A percentile compares a stretch with the other conserved stretches of the same genome.
phyloP scores from a whole-genome alignment of 2,329 filamentous ascomycete genomes.

The Coniella lustricola region DNA sequence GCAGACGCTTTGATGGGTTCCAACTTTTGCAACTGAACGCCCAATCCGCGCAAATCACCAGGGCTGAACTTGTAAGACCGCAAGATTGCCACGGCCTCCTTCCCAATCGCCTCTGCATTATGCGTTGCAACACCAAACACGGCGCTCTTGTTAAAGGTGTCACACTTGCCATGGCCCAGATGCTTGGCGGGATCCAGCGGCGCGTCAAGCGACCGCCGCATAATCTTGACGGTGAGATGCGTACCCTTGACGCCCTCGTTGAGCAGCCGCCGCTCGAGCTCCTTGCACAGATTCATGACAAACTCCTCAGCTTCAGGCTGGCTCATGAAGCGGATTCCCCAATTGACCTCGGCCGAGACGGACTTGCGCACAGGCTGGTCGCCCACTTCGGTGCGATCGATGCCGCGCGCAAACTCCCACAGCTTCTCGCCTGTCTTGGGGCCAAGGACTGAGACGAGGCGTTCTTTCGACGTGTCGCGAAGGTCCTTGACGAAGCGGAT shows the following conservation, averaged over 20 bases:
- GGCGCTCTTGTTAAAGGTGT: slow-evolving; percentile 84
- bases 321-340: slow-evolving; percentile 91
- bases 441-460: slow-evolving; percentile 64
- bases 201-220: slow-evolving; percentile 79
- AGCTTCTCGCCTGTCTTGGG: slow-evolving; percentile 90
- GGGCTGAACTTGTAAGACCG: slow-evolving; percentile 77
- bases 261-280: slow-evolving; percentile 71
- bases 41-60: slow-evolving; percentile 86
- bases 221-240: slow-evolving; percentile 89
- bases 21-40: slow-evolving; percentile 88
- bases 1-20: slow-evolving; percentile 62
- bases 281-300: slow-evolving; percentile 73
- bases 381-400: slow-evolving; percentile 79
- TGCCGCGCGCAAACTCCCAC: slow-evolving; percentile 82
- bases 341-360: slow-evolving; percentile 94
- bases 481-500: slow-evolving; percentile 79
- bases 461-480: slow-evolving; percentile 68
- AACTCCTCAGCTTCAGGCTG: slow-evolving; percentile 94
- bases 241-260: slow-evolving; percentile 82
- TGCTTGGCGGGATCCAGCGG: slow-evolving; percentile 90
- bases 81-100: slow-evolving; percentile 79
- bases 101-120: slow-evolving; percentile 60
- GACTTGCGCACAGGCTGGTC: slow-evolving; percentile 84
- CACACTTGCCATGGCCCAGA: slow-evolving; percentile 90
- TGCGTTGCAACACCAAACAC: slow-evolving; percentile 80